A percentile compares a stretch with the other conserved stretches of the same genome.
Evolutionary conservation across 2,329 filamentous ascomycete genomes (phyloP).

Genomic region (Cordyceps fumosorosea): DNA sequence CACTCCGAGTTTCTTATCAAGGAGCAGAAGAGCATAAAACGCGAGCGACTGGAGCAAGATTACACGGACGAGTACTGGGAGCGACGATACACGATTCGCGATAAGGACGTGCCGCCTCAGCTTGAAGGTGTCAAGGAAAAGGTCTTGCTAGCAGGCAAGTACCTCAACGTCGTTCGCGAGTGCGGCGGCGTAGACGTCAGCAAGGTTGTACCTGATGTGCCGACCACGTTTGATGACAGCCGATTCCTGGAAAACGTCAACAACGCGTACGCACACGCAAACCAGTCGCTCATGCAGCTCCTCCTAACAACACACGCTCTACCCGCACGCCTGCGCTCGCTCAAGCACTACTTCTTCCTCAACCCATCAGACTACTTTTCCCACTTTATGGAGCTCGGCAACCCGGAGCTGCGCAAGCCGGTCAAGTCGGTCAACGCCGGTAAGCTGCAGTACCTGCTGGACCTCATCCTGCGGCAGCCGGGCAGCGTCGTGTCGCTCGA

Average conservation of each 20-base stretch:
- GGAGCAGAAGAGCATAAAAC: constrained; percentile 89
- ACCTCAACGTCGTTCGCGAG: constrained; percentile 94
- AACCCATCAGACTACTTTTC: constrained; percentile 97
- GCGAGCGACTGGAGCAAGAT: constrained; percentile 86
- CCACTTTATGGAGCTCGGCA: constrained; percentile 88
- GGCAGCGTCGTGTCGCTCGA: constrained; percentile 90
- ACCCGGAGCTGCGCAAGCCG: constrained; percentile 84
- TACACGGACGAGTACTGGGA: constrained; percentile 99
- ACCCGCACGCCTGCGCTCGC: constrained; percentile 75
- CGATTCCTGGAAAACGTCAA: constrained; percentile 95
- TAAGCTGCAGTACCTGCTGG: constrained; percentile 92
- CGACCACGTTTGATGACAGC: constrained; percentile 82
- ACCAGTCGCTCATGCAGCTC: constrained; percentile 84
- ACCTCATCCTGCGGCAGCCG: constrained; percentile 91
- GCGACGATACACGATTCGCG: constrained; percentile 88
- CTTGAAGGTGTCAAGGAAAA: constrained; percentile 88
- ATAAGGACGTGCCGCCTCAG: constrained; percentile 86
- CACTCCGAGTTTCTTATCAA: constrained; percentile 92
- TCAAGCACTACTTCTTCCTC: constrained; percentile 99
- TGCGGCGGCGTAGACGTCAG: constrained; percentile 94
- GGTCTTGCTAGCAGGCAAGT: constrained; percentile 91
- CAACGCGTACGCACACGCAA: constrained; percentile 88
- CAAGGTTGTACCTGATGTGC: constrained; percentile 82
- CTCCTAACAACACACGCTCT: constrained; percentile 89
- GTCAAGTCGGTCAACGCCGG: constrained; percentile 83